Percentiles rank a stretch among this genome's conserved stretches.
Conservation (phyloP, 2,329 filamentous ascomycete genomes). For the Microdochium bolleyi region DNA sequence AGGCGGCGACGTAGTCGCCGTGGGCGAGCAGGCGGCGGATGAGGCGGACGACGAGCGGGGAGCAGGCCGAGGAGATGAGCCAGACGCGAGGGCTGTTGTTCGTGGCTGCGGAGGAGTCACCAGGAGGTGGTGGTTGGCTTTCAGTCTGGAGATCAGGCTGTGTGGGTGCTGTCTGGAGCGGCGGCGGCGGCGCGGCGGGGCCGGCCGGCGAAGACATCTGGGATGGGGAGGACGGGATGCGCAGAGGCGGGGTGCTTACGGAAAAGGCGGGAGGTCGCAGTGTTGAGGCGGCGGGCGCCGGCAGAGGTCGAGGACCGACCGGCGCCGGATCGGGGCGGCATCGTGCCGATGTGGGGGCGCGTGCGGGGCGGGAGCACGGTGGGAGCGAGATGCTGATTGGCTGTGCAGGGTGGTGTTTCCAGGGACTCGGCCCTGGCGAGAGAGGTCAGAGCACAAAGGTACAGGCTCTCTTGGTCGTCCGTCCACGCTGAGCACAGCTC, state of each 20-base stretch:
- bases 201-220: not conserved
- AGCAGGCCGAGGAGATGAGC: slow-evolving; percentile 83
- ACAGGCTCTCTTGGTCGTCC: too few relatives aligned
- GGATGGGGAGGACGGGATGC: not conserved
- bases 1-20: slow-evolving; percentile 84
- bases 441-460: too few relatives aligned
- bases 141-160: not conserved
- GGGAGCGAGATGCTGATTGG: not conserved
- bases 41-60: slow-evolving; percentile 75
- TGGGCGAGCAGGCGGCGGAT: slow-evolving; percentile 78
- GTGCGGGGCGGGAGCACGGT: too few relatives aligned
- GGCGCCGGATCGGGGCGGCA: not conserved
- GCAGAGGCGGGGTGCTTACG: not conserved
- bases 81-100: not conserved
- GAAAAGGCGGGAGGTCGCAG: not conserved
- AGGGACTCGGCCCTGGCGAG: too few relatives aligned
- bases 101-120: not conserved
- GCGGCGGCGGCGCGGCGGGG: not conserved
- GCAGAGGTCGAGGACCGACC: not conserved
- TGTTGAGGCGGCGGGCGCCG: not conserved
- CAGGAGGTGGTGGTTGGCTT: slow-evolving; percentile 53
- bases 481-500: too few relatives aligned
- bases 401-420: not conserved
- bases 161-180: not conserved
- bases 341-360: not conserved